Base-by-base conservation (phyloP, 2,329 filamentous ascomycete genomes). In the Lachnellula cervina region DNA sequence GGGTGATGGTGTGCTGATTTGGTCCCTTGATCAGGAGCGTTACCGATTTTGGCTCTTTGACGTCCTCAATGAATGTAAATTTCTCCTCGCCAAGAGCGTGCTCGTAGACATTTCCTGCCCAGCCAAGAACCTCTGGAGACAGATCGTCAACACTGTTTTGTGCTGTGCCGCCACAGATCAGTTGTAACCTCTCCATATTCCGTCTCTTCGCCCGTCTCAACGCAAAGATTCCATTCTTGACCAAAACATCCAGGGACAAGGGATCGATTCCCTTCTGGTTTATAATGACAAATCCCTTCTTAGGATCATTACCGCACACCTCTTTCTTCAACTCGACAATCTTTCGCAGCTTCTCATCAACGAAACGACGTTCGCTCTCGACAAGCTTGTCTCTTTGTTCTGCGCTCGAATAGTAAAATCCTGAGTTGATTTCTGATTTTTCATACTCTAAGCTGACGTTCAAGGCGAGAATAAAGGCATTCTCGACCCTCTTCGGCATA, bases 191-290 rank as follows among this genome's bases (percentile, higher is more conserved):
- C 80, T 99, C 94, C 94, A 99, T 99, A 78, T 99, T 99, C 71
- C 94, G 88, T 73, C 94, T 83, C 87, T 99, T 99, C 42, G 94
- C 94, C 72, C 94, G 83, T 68, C 94, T 86, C 60, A 99, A 83
- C 52, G 94, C 94, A 63, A 97, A 84, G 67, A 99, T 99, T 64
- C 92, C 92, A 72, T 99, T 97, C 84, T 99, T 99, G 62, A 94
- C 92, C 56, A 99, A 79, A 13, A 99, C 91, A 68, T 99, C 94
- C 64, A 99, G 81, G 52, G 92, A 97, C 59, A 99, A 80, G 21
- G 94, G 94, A 71, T 99, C 94, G 66, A 99, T 99, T 60, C 94
- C 94, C 81, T 99, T 99, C 76, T 99, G 94, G 79, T 99, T 99
- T 75, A 99, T 90, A 68, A 99, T 87, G 63, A 97, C 94, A 71